These are phyloP conservation scores for Neoascochyta sp. DNA, from an alignment of 2,329 filamentous ascomycete genomes.

Conservation along the genomic window DNA sequence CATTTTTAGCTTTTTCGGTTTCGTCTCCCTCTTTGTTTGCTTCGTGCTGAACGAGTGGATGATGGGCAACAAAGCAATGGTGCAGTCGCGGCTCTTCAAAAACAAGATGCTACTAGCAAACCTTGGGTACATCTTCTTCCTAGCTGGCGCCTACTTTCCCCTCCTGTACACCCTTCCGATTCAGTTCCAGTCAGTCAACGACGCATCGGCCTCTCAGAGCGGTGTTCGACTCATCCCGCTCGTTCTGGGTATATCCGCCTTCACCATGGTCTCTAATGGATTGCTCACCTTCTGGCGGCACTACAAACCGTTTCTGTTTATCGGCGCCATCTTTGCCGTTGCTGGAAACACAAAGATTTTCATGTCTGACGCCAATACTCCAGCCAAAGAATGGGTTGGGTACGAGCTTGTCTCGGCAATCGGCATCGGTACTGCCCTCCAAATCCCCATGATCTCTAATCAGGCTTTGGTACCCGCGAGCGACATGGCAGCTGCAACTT, in stretches of 20 bases:
- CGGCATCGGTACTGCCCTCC: constrained; percentile 43
- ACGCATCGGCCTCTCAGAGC: constrained; percentile 22
- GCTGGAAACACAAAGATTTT: constrained; percentile 24
- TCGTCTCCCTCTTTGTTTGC: constrained; percentile 43
- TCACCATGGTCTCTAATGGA: constrained; percentile 26
- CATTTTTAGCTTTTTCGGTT: constrained; percentile 49
- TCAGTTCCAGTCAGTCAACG: constrained; percentile 28
- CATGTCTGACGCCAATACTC: constrained; percentile 38
- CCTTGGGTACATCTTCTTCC: constrained; percentile 19
- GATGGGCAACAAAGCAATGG: constrained; percentile 27
- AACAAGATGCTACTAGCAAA: constrained; percentile 16
- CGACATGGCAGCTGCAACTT: constrained; percentile 41
- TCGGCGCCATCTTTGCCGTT: constrained; percentile 22
- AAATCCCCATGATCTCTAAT: constrained; percentile 41
- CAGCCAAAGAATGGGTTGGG: constrained; percentile 45
- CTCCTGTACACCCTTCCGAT: constrained; percentile 29
- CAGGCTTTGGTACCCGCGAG: constrained; percentile 36
- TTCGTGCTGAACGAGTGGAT: constrained; percentile 39
- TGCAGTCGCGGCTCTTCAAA: constrained; percentile 20
- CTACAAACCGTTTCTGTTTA: constrained; percentile 44
- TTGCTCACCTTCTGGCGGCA: constrained; percentile 33
- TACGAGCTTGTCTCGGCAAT: constrained; percentile 47
- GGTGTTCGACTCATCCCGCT: constrained; percentile 28
- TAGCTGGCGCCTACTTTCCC: constrained; percentile 26
- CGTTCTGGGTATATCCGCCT: constrained; percentile 23